Conservation (phyloP, 306 rosid genomes). For the Fragaria iinumae region DNA sequence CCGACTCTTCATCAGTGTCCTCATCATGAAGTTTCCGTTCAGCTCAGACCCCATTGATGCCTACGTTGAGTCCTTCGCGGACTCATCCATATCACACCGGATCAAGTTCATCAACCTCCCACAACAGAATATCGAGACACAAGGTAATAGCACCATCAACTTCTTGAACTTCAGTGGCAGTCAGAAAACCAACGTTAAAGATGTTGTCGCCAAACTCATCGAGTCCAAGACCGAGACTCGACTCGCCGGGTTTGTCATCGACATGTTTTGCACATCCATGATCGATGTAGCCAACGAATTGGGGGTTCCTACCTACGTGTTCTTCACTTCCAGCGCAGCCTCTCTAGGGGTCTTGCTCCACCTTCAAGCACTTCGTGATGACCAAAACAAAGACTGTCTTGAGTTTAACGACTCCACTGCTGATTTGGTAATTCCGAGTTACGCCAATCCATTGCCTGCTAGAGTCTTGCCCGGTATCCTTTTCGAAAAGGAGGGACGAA, state of each 20-base stretch:
- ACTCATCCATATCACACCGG: background rate
- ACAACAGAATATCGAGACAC: background rate
- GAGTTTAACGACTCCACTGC: slow-evolving; percentile 1
- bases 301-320: slow-evolving; percentile 42
- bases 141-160: background rate
- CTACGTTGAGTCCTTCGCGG: too few species aligned
- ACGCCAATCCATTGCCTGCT: slow-evolving; percentile 16
- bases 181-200: slow-evolving; percentile 1
- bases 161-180: background rate
- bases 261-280: slow-evolving; percentile 57
- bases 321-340: slow-evolving; percentile 35
- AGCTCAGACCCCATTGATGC: too few species aligned
- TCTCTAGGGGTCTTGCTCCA: slow-evolving; percentile 32
- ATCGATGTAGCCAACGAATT: slow-evolving; percentile 52
- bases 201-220: slow-evolving; percentile 16
- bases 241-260: slow-evolving; percentile 22
- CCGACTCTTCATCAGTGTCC: too few species aligned
- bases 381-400: background rate
- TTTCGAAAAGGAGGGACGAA: background rate
- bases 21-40: too few species aligned
- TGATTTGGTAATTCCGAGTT: slow-evolving; percentile 26
- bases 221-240: background rate
- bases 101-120: slow-evolving; percentile 17
- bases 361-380: slow-evolving; percentile 35
- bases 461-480: background rate